Evolutionary conservation across 345 rosid genomes (phyloP).

Genomic region (Brassica rapa): DNA sequence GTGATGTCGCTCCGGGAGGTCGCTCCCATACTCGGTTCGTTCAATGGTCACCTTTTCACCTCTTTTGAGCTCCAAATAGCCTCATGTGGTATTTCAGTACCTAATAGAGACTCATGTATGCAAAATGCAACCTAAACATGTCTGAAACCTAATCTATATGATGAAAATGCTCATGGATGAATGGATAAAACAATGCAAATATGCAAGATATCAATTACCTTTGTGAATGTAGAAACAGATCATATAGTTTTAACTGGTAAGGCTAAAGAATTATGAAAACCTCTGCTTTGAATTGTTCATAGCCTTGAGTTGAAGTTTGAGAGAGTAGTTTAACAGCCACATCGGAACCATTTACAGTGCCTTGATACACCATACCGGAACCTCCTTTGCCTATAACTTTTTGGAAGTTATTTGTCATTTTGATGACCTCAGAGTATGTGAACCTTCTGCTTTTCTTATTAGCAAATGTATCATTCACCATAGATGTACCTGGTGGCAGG

Average conservation of each 20-base stretch:
- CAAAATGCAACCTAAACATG: too few relatives aligned
- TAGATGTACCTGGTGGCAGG: neutral
- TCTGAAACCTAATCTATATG: too few relatives aligned
- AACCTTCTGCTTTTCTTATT: constrained; percentile 25
- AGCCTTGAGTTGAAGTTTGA: constrained; percentile 43
- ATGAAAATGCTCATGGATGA: too few relatives aligned
- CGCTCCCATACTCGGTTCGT: too few relatives aligned
- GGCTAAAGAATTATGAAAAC: constrained; percentile 11
- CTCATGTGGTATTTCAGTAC: too few relatives aligned
- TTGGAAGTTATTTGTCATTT: constrained; percentile 44
- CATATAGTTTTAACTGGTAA: neutral
- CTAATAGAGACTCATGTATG: too few relatives aligned
- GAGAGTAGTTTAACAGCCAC: constrained; percentile 60
- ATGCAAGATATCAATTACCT: too few relatives aligned
- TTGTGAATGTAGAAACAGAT: neutral
- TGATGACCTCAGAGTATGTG: constrained; percentile 34
- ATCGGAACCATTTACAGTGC: constrained; percentile 33
- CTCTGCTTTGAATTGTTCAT: constrained; percentile 48
- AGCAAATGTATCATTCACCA: neutral
- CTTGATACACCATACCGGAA: constrained; percentile 48
- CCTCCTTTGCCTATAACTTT: constrained; percentile 53
- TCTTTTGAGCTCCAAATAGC: too few relatives aligned
- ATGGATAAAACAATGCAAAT: too few relatives aligned
- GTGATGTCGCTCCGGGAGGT: too few relatives aligned
- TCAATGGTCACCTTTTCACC: too few relatives aligned